Conservation (phyloP, 2,329 filamentous ascomycete species). For the Calonectria leucothoes region DNA sequence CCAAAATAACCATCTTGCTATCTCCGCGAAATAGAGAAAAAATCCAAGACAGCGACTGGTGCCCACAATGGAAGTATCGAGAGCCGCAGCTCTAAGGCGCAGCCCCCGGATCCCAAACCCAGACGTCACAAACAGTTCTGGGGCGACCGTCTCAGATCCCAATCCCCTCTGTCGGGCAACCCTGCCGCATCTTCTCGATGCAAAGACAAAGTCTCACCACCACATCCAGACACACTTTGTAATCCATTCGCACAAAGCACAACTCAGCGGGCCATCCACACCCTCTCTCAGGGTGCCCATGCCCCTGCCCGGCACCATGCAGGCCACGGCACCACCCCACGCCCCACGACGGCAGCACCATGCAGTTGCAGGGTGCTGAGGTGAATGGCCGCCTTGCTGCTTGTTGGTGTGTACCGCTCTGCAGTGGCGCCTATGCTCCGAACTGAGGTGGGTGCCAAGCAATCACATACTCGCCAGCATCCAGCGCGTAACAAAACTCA, state of each 20-base stretch:
- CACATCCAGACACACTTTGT: constrained; percentile 13
- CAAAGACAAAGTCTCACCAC: constrained; percentile 32
- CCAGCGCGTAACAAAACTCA: background rate
- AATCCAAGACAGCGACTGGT: constrained; percentile 4
- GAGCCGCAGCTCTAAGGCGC: constrained; percentile 21
- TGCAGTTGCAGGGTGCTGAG: constrained; percentile 16
- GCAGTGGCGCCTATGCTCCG: constrained; percentile 4
- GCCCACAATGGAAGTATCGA: constrained; percentile 13
- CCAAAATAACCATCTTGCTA: constrained; percentile 2
- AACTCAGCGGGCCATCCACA: background rate
- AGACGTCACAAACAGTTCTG: constrained; percentile 9
- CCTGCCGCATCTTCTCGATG: constrained; percentile 9
- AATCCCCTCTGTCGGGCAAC: constrained; percentile 9
- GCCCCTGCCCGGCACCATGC: constrained; percentile 20
- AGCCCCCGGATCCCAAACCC: constrained; percentile 16
- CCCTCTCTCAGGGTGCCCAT: constrained; percentile 16
- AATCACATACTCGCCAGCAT: background rate
- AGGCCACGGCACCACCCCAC: constrained; percentile 29
- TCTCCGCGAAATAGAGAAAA: background rate
- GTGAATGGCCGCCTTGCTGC: background rate
- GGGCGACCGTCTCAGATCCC: constrained; percentile 16
- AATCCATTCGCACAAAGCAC: constrained; percentile 11
- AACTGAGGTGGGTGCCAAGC: background rate
- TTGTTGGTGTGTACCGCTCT: constrained; percentile 1
- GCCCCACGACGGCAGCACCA: constrained; percentile 26